These are phyloP conservation scores for Ambrosiella cleistominuta DNA, from an alignment of 2,329 filamentous ascomycete genomes.

Conservation along the genomic window DNA sequence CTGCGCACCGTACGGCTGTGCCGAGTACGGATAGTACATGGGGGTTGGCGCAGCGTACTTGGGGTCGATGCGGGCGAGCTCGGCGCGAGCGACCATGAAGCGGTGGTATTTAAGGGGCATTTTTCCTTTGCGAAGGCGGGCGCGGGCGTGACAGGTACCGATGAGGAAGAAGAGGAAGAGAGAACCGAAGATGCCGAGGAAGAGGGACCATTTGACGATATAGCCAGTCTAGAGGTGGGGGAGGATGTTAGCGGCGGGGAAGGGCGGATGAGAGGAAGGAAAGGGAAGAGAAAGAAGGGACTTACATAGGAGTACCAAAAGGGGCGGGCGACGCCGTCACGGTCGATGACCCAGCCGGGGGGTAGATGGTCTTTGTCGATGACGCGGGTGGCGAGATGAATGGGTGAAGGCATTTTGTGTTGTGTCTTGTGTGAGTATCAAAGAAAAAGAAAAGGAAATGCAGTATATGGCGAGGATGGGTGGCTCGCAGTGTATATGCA, in stretches of 20 bases:
- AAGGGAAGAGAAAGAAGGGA: background rate
- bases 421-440: background rate
- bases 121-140: conserved; percentile 46
- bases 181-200: conserved; percentile 41
- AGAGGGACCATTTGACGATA: conserved; percentile 55
- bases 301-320: conserved; percentile 18
- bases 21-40: conserved; percentile 23
- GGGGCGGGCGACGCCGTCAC: conserved; percentile 15
- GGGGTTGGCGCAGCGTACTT: conserved; percentile 29
- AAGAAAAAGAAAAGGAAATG: background rate
- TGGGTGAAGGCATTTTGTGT: background rate
- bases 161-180: conserved; percentile 45
- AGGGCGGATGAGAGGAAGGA: background rate
- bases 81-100: conserved; percentile 32
- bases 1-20: conserved; percentile 15
- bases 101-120: conserved; percentile 53
- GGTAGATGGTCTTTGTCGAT: conserved; percentile 13
- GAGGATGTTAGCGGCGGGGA: conserved; percentile 7
- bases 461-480: background rate
- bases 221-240: conserved; percentile 33
- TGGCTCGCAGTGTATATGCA: background rate
- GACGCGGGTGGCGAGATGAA: background rate
- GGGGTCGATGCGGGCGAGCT: conserved; percentile 30
- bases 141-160: conserved; percentile 53
- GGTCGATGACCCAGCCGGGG: conserved; percentile 17